Evolutionary conservation across 208 protist genomes (phyloP).

Genomic region (Trypanosomatidae sp.): DNA sequence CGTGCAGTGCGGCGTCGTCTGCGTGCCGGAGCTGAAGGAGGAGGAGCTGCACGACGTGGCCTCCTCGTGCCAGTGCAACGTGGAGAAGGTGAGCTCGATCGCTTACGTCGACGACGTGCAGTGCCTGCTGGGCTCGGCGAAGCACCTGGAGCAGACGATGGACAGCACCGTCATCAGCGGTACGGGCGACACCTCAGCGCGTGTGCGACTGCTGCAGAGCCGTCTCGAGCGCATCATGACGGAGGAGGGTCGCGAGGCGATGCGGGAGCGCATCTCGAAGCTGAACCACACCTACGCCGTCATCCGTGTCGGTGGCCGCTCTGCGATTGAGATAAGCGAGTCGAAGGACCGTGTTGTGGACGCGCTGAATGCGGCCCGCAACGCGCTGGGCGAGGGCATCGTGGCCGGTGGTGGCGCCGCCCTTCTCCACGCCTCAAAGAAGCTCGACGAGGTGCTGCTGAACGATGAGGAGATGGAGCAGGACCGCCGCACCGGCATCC

Average conservation of each 20-base stretch:
- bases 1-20: slow-evolving; percentile 85
- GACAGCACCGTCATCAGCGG: slow-evolving; percentile 97
- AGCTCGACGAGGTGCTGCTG: slow-evolving; percentile 88
- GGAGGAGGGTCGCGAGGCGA: slow-evolving; percentile 97
- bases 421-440: slow-evolving; percentile 92
- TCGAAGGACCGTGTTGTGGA: slow-evolving; percentile 99
- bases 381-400: slow-evolving; percentile 99
- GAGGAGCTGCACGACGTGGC: slow-evolving; percentile 99
- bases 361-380: slow-evolving; percentile 98
- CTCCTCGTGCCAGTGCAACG: slow-evolving; percentile 93
- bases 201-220: slow-evolving; percentile 94
- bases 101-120: slow-evolving; percentile 54
- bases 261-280: slow-evolving; percentile 95
- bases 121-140: slow-evolving; percentile 63
- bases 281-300: slow-evolving; percentile 93
- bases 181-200: slow-evolving; percentile 64
- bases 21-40: slow-evolving; percentile 96
- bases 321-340: slow-evolving; percentile 99
- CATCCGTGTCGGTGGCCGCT: slow-evolving; percentile 97
- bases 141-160: slow-evolving; percentile 90
- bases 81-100: slow-evolving; percentile 89
- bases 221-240: slow-evolving; percentile 85
- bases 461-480: slow-evolving; percentile 56
- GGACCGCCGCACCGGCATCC: slow-evolving; percentile 82
- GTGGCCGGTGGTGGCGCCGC: slow-evolving; percentile 98